Evolutionary conservation across 2,329 filamentous ascomycete genomes (phyloP).

Genomic region (Colletotrichum aenigma): DNA sequence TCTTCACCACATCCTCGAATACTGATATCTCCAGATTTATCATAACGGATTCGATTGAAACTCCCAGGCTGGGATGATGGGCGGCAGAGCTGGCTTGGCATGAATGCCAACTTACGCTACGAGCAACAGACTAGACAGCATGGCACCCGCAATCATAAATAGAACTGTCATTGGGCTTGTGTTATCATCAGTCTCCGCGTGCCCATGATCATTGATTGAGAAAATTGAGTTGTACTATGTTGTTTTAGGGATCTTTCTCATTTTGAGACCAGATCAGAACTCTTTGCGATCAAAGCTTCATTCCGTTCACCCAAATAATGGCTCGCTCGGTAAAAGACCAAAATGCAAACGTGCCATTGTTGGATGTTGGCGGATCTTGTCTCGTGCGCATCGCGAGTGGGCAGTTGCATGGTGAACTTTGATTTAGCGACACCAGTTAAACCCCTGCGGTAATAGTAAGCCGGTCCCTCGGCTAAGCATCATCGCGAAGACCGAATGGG

Average conservation of each 20-base stretch:
- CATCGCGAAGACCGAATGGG: not conserved
- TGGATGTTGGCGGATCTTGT: not conserved
- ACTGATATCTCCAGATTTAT: not conserved
- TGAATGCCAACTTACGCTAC: not conserved
- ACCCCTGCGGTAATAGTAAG: not conserved
- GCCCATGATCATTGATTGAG: not conserved
- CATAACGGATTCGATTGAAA: not conserved
- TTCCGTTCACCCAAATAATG: not conserved
- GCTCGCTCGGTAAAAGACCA: not conserved
- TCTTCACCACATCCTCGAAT: not conserved
- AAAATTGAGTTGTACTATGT: not conserved
- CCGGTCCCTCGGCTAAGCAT: not conserved
- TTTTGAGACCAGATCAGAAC: not conserved
- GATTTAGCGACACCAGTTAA: not conserved
- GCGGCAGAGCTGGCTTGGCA: not conserved
- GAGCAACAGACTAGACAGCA: not conserved
- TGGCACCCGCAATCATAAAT: not conserved
- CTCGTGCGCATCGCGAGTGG: not conserved
- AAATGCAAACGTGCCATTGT: accelerated
- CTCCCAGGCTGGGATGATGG: not conserved
- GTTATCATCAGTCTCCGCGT: not conserved
- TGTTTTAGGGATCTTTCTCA: accelerated
- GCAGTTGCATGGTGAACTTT: not conserved
- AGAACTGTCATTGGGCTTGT: not conserved
- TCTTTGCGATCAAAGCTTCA: not conserved